Evolutionary conservation across 169 alveolate genomes (phyloP), one percentile per base, ranked within the genome.

Genomic region (Plasmodium inui): DNA sequence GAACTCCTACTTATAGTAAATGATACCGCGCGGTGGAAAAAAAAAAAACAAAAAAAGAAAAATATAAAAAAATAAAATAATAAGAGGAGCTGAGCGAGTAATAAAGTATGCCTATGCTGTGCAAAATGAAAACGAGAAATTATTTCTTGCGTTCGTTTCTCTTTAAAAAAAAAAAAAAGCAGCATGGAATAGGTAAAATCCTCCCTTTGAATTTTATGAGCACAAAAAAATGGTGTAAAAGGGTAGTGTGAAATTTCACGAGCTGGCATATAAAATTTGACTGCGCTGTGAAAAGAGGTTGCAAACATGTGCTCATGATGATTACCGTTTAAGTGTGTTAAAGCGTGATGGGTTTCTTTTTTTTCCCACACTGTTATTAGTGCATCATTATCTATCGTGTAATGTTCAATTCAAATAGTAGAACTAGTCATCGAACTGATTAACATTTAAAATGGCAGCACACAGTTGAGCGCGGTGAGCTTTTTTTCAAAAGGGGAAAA

Each of bases 131-230:
- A 67, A 28, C n/a, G 76, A 67, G 76, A 67, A 67, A 67, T 67
- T 67, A 28, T 67, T 67, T 67, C 76, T 9, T 19, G n/a, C 37
- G 41, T 67, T 67, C 39, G 17, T 67, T 67, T 67, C 37, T 67
- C 76, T 41, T 22, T 67, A 79, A 79, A 79, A 79, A 79, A 78
- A 78, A 79, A 79, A 79, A 79, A 79, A 79, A 39, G n/a, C 76
- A 22, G 14, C 76, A 67, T 22, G n/a, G n/a, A 67, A 6, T 22
- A 26, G n/a, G n/a, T 67, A 79, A 79, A 39, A 79, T 37, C 28
- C 19, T 37, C 46, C 57, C 32, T 39, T 79, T 0, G 7, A 79
- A 22, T 39, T 37, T 79, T 39, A 79, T 39, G 61, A 32, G 55
- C 55, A 79, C 46, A n/a, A 80, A 80, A 80, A 80, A 80, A 39